A percentile compares a stretch with the other conserved stretches of the same genome.
Conservation (phyloP, 257 asterid genomes). For the Forsythia suspensa region DNA sequence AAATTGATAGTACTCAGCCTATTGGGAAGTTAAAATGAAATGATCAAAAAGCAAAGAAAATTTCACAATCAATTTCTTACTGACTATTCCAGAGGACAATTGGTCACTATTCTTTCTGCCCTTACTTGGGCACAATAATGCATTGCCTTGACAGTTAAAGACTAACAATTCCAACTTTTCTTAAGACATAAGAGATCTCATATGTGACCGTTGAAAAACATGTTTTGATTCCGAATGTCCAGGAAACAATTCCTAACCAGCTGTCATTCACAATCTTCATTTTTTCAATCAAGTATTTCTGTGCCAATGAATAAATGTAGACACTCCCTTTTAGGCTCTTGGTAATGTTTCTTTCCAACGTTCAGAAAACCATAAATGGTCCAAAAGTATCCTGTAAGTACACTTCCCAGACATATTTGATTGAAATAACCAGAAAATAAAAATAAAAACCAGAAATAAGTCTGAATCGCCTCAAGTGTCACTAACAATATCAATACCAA, state of each 20-base stretch:
- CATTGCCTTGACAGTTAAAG: slow-evolving; percentile 3
- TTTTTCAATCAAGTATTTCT: slow-evolving; percentile 2
- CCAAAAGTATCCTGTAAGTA: not conserved
- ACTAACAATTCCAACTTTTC: not conserved
- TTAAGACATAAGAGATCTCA: slow-evolving; percentile 4
- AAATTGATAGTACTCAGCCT: slow-evolving; percentile 30
- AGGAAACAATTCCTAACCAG: not conserved
- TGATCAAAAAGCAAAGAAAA: slow-evolving; percentile 6
- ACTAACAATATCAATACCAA: not conserved
- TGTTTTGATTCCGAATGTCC: not conserved
- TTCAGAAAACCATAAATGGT: not conserved
- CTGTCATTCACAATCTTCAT: not conserved
- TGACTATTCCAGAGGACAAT: slow-evolving; percentile 2
- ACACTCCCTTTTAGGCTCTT: not conserved
- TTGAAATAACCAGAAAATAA: slow-evolving; percentile 12
- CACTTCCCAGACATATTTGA: not conserved
- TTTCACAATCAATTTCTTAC: slow-evolving; percentile 11
- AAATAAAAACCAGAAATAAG: slow-evolving; percentile 4
- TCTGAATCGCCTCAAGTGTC: not conserved
- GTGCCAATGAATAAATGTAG: slow-evolving; percentile 15
- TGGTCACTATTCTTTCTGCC: slow-evolving; percentile 6
- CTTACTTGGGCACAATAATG: not conserved
- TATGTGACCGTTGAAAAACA: not conserved
- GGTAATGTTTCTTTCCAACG: slow-evolving; percentile 1
- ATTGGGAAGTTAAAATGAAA: slow-evolving; percentile 19